A percentile compares a stretch with the other conserved stretches of the same genome.
phyloP scores from a whole-genome alignment of 345 rosid genomes.

The Syzygium aromaticum region DNA sequence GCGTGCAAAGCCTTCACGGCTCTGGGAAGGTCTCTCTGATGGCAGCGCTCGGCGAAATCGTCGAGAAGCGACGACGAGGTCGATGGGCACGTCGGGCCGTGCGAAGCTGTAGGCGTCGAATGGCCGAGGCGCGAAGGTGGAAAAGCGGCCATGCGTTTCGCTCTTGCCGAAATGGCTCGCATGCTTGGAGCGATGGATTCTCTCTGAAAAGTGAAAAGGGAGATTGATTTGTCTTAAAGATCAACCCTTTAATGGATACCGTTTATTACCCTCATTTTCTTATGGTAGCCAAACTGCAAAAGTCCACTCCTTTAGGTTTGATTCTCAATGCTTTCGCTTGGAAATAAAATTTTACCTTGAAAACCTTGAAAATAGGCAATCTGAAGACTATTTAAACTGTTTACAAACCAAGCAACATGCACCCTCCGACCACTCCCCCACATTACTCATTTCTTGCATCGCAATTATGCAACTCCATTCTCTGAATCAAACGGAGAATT shows the following conservation, averaged over 20 bases:
- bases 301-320: not conserved
- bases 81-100: not conserved
- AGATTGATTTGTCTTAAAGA: not conserved
- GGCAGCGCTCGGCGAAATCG: constrained; percentile 43
- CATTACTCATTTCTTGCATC: not conserved
- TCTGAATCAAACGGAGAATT: not conserved
- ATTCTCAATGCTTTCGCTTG: not conserved
- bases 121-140: not conserved
- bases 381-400: not conserved
- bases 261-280: not conserved
- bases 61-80: constrained; percentile 19
- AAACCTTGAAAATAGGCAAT: not conserved
- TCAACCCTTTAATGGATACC: not conserved
- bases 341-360: not conserved
- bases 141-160: not conserved
- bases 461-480: not conserved
- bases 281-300: not conserved
- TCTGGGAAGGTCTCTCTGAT: constrained; percentile 42
- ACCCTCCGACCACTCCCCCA: not conserved
- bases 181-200: not conserved
- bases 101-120: not conserved
- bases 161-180: not conserved
- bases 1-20: constrained; percentile 47
- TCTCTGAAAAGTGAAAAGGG: accelerated
- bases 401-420: not conserved